Evolutionary conservation across 176 grass and related monocot species (phyloP), one percentile per base, ranked within the genome.

Genomic region (Zea luxurians): DNA sequence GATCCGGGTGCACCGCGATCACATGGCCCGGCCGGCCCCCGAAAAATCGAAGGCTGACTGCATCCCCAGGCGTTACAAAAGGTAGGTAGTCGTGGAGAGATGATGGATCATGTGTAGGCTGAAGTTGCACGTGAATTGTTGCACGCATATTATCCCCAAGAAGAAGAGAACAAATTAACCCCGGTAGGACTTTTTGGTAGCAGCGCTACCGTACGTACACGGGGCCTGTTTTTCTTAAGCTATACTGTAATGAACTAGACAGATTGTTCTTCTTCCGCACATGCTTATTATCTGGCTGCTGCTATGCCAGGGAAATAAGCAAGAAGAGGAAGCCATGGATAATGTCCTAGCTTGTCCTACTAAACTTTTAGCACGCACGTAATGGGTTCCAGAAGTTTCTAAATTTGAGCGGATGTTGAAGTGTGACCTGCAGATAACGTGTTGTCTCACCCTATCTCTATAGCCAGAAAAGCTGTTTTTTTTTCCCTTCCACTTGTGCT

Each of bases 1-100:
- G 61, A 57, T 63, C 1, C 8, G 62, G 62, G 63, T 13, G 62
- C 46, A 7, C 60, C 43, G 44, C 42, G 45, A 9, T 61, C 75
- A 79, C 76, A 55, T 79, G 63, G 48, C 64, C 3, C 47, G 76
- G 35, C 76, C 45, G 46, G 75, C 0, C 4, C 76, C 17, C 17
- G 8, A 55, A 67, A 20, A 16, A 2, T 35, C 27, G 27, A 27
- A 27, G 27, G 27, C 27, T 27, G 27, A 27, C 38, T 17, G 52
- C 15, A 54, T 54, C 52, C 6, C 52, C 13, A 7, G 52, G 0
- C 52, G 16, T 54, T 54, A 54, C 16, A 54, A 53, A 52, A 52
- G 41, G 13, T 50, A 3, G 10, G 46, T 48, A 12, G 46, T 12
- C 17, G 52, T 54, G 52, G 0, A 54, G 15, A 53, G 50, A 53